phyloP scores from a whole-genome alignment of 2,329 filamentous ascomycete species.

The Thermomyces lanuginosus region DNA sequence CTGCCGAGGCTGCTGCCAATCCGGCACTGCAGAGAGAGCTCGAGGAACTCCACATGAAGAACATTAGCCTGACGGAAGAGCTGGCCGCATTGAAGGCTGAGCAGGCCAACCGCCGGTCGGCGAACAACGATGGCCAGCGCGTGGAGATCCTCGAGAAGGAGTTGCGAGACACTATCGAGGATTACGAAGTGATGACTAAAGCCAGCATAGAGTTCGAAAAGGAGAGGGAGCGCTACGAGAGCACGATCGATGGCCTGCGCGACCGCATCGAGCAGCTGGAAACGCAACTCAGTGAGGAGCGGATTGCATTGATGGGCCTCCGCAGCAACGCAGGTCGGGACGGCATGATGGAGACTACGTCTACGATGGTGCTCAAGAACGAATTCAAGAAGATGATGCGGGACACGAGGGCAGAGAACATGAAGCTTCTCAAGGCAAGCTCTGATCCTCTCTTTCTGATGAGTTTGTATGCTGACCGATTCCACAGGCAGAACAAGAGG shows the following conservation, averaged over 20 bases:
- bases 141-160: constrained; percentile 46
- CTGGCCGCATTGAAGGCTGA: constrained; percentile 27
- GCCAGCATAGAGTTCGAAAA: constrained; percentile 55
- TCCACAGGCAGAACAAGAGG: constrained; percentile 51
- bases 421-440: constrained; percentile 48
- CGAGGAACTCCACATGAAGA: constrained; percentile 36
- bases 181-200: constrained; percentile 55
- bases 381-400: constrained; percentile 74
- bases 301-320: constrained; percentile 48
- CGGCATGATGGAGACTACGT: constrained; percentile 40
- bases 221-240: constrained; percentile 49
- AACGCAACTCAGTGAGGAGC: constrained; percentile 49
- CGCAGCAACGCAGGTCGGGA: constrained; percentile 33
- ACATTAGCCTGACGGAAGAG: constrained; percentile 31
- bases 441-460: constrained; percentile 2
- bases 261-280: constrained; percentile 50
- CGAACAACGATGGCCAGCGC: constrained; percentile 16
- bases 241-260: constrained; percentile 45
- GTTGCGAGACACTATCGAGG: constrained; percentile 48
- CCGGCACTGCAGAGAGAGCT: constrained; percentile 44
- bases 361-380: constrained; percentile 51
- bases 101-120: constrained; percentile 15
- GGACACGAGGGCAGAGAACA: constrained; percentile 49
- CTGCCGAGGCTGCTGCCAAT: constrained; percentile 46
- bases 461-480: constrained; percentile 2